Percentiles rank a stretch among this genome's conserved stretches.
These are phyloP conservation scores for Schizosaccharomyces lindneri DNA, from an alignment of 805 yeast species.

Conservation along the genomic window DNA sequence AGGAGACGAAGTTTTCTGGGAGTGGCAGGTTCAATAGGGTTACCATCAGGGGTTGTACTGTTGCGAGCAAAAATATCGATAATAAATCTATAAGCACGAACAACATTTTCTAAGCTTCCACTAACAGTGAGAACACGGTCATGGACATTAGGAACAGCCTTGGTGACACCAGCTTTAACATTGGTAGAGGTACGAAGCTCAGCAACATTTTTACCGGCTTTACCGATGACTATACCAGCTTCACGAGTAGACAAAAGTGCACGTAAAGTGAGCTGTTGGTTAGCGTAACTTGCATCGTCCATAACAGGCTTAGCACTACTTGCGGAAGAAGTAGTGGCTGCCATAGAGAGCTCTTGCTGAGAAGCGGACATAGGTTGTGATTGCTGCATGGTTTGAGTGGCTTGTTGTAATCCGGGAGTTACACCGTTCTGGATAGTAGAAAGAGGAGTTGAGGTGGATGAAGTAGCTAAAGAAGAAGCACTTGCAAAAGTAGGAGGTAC, in stretches of 20 bases:
- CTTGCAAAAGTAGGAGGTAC: no score
- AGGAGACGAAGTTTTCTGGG: slow-evolving; percentile 17
- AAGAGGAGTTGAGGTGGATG: not conserved
- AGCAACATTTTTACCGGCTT: slow-evolving; percentile 56
- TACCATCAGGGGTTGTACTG: not conserved
- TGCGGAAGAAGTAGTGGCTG: no score
- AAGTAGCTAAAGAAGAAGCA: not conserved
- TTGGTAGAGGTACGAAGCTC: slow-evolving; percentile 46
- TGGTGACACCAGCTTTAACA: slow-evolving; percentile 71
- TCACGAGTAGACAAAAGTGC: slow-evolving; percentile 61
- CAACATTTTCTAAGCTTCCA: slow-evolving; percentile 44
- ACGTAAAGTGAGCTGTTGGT: slow-evolving; percentile 15
- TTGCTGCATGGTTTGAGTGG: not conserved
- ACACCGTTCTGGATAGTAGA: not conserved
- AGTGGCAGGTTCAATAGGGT: not conserved
- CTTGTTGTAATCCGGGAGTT: not conserved
- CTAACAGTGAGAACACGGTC: slow-evolving; percentile 63
- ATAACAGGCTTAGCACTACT: not conserved
- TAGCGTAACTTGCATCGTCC: not conserved
- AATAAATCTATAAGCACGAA: slow-evolving; percentile 12
- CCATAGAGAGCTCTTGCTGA: no score
- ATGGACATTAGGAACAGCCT: slow-evolving; percentile 51
- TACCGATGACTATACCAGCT: slow-evolving; percentile 77
- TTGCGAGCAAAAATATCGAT: not conserved
- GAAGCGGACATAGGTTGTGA: not conserved